phyloP scores from a whole-genome alignment of 768 basidiomycete genomes.

The Rhodocollybia butyracea region DNA sequence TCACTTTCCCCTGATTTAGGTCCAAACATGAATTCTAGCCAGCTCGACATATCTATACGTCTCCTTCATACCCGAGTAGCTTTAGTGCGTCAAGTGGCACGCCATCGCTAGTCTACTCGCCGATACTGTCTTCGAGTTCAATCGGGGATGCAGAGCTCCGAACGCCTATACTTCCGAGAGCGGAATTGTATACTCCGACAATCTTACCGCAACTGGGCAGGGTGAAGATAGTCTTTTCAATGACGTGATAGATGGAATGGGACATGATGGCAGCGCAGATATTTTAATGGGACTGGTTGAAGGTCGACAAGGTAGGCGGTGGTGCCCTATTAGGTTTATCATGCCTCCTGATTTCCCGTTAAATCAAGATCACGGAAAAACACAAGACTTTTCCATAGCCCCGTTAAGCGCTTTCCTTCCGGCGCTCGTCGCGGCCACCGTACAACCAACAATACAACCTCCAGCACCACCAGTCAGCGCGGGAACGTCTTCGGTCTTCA shows the following conservation, averaged over 20 bases:
- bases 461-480: neutral
- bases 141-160: slow-evolving; percentile 13
- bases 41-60: slow-evolving; percentile 23
- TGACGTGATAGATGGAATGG: slow-evolving; percentile 6
- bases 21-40: neutral
- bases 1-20: neutral
- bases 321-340: slow-evolving; percentile 14
- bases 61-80: neutral
- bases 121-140: slow-evolving; percentile 29
- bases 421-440: neutral
- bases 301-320: slow-evolving; percentile 20
- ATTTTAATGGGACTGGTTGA: slow-evolving; percentile 9
- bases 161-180: slow-evolving; percentile 10
- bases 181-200: slow-evolving; percentile 4
- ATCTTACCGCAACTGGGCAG: neutral
- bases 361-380: slow-evolving; percentile 11
- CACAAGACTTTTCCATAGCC: slow-evolving; percentile 7
- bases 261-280: slow-evolving; percentile 11
- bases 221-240: neutral
- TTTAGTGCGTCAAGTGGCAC: slow-evolving; percentile 5
- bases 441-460: too few relatives aligned
- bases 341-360: too few relatives aligned
- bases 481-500: slow-evolving; percentile 11
- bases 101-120: slow-evolving; percentile 23
- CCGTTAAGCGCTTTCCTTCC: neutral